Evolutionary conservation across 345 rosid species (phyloP), one percentile per base, ranked within the genome.

Genomic region (Toxicodendron radicans): DNA sequence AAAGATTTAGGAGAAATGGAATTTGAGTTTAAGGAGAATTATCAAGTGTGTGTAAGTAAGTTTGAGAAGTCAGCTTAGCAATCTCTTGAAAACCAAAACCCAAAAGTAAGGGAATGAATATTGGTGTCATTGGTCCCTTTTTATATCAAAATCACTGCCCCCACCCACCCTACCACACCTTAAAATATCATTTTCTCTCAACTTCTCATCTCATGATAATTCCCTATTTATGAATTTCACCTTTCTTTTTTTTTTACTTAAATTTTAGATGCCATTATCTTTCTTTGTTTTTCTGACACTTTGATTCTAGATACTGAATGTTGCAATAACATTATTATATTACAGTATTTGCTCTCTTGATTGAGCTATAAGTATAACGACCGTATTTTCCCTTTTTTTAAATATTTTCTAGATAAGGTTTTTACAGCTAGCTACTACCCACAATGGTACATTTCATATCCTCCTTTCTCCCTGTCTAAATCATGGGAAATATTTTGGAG

Each of bases 51-150:
- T n/a, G n/a, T 58, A 70, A 65, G 2, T 35, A 24, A 48, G 48
- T 16, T 16, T 21, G 56, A 66, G 27, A 38, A 33, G 61, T 10
- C 49, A 54, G 49, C 71, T 17, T 13, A 17, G 11, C 43, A 64
- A 20, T 75, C 65, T 57, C 56, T 33, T 45, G 56, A 35, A 57
- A 14, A 32, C 48, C 52, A n/a, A 73, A 74, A 67, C 64, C 75
- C 69, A 43, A 64, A 73, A 79, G 79, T 70, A 24, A 43, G 73
- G 82, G 77, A 83, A 79, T 80, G 81, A 64, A 61, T 69, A 48
- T 17, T 2, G 58, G 60, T 51, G 76, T 9, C 60, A 45, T 60
- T 66, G 77, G 79, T 4, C 48, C 76, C 73, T 76, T 78, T 81
- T 79, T 81, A 80, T 79, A 80, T 75, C 68, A 20, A 45, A 70